These are phyloP conservation scores for Coemansia sp. DNA, from an alignment of 192 early-diverging fungal species.

Conservation along the genomic window DNA sequence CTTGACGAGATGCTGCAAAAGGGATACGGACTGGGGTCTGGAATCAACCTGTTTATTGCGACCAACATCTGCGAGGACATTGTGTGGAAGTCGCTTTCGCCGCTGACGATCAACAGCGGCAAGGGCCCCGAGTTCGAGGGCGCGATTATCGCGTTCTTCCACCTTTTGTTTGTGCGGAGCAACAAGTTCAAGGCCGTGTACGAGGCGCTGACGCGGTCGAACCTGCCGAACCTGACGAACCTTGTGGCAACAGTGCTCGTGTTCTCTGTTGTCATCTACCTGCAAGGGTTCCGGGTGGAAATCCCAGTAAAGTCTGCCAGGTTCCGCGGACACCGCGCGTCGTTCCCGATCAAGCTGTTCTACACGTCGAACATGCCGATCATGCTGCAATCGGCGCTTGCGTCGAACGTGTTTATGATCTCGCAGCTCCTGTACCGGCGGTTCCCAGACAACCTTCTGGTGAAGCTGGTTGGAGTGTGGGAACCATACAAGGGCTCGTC, in stretches of 20 bases:
- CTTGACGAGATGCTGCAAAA: constrained; percentile 99
- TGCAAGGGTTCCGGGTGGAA: constrained; percentile 99
- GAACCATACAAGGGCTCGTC: constrained; percentile 92
- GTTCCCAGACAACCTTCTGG: constrained; percentile 94
- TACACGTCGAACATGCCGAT: constrained; percentile 99
- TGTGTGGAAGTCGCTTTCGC: constrained; percentile 98
- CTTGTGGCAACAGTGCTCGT: constrained; percentile 87
- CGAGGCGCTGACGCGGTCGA: constrained; percentile 94
- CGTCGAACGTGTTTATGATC: constrained; percentile 97
- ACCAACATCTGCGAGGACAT: constrained; percentile 99
- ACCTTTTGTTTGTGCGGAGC: constrained; percentile 88
- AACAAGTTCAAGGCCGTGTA: constrained; percentile 97
- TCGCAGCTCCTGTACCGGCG: constrained; percentile 97
- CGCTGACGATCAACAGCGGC: constrained; percentile 97
- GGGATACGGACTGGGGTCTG: constrained; percentile 99
- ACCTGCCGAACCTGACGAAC: constrained; percentile 86
- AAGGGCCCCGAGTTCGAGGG: constrained; percentile 99
- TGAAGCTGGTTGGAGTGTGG: constrained; percentile 96
- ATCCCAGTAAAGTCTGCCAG: constrained; percentile 96
- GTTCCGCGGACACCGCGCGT: constrained; percentile 95
- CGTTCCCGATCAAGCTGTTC: constrained; percentile 99
- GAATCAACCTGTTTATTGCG: constrained; percentile 99
- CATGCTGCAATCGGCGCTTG: constrained; percentile 98
- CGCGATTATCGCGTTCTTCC: constrained; percentile 92
- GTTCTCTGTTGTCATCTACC: constrained; percentile 87